phyloP scores from a whole-genome alignment of 257 asterid species.

The Solanum boliviense region DNA sequence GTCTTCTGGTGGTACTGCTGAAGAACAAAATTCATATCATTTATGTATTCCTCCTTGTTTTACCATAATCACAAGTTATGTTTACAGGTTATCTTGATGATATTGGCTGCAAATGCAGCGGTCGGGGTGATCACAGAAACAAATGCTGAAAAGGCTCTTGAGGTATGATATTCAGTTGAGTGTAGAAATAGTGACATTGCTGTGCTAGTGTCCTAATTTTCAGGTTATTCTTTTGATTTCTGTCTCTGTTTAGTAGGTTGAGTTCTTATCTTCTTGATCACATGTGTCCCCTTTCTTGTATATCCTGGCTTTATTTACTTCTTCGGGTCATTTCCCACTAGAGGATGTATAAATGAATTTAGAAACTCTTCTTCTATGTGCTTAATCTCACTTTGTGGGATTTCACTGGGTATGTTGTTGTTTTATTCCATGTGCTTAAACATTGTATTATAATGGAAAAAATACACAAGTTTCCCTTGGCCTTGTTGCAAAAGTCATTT shows the following conservation, averaged over 20 bases:
- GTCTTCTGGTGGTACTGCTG: not conserved
- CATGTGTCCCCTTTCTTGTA: not conserved
- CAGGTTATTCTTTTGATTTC: not conserved
- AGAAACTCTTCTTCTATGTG: not conserved
- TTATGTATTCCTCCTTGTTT: not conserved
- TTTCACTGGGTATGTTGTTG: not conserved
- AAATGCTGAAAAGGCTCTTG: conserved; percentile 97
- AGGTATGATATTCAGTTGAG: conserved; percentile 41
- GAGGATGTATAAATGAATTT: not conserved
- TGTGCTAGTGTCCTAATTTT: not conserved
- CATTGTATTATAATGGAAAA: not conserved
- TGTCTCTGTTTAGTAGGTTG: not conserved
- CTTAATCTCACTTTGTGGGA: not conserved
- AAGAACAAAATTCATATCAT: not conserved
- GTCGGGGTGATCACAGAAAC: conserved; percentile 99
- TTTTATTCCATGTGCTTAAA: not conserved
- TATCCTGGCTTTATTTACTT: not conserved
- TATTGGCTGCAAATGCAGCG: conserved; percentile 99
- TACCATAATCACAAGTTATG: not conserved
- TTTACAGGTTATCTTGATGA: conserved; percentile 82
- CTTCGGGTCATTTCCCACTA: not conserved
- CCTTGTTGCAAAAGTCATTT: not conserved
- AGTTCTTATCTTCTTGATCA: not conserved
- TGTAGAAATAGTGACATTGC: not conserved
- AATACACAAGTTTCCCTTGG: not conserved